phyloP scores from a whole-genome alignment of 2,329 filamentous ascomycete species.

The Alternaria sp. region DNA sequence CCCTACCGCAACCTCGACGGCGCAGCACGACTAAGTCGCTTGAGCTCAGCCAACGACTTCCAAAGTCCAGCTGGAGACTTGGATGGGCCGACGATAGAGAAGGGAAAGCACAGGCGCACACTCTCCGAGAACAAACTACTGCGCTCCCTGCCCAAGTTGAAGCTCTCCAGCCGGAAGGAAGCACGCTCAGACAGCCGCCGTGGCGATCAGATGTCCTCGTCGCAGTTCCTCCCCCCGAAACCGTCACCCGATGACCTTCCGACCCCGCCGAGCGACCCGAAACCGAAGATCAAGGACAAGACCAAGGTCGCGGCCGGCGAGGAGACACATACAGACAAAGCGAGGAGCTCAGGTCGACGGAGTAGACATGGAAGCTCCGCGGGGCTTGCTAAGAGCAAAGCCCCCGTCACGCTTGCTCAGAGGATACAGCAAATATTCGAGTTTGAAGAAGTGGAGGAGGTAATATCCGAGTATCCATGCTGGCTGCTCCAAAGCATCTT shows the following conservation, averaged over 20 bases:
- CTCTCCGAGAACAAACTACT: conserved; percentile 71
- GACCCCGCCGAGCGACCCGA: conserved; percentile 14
- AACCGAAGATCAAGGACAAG: conserved; percentile 21
- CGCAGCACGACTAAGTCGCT: conserved; percentile 44
- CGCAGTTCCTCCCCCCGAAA: conserved; percentile 47
- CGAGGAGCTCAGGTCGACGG: conserved; percentile 26
- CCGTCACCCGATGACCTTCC: conserved; percentile 25
- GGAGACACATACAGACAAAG: conserved; percentile 31
- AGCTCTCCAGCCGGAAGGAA: conserved; percentile 44
- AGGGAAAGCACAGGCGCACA: conserved; percentile 61
- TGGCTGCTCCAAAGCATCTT: conserved; percentile 91
- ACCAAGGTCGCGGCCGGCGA: conserved; percentile 31
- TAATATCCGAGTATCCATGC: conserved; percentile 91
- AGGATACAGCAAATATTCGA: conserved; percentile 71
- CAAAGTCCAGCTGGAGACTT: conserved; percentile 14
- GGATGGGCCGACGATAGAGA: conserved; percentile 23
- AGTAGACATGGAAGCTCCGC: conserved; percentile 35
- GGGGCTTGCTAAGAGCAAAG: conserved; percentile 27
- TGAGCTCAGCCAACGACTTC: conserved; percentile 45
- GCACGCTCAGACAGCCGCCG: conserved; percentile 27
- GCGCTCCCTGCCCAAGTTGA: conserved; percentile 68
- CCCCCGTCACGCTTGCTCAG: conserved; percentile 67
- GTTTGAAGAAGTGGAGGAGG: conserved; percentile 81
- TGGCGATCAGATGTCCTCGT: conserved; percentile 60
- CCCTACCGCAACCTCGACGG: conserved; percentile 41